These are phyloP conservation scores for Puccinia sorghi DNA, from an alignment of 1,284 basidiomycete species.

Conservation along the genomic window DNA sequence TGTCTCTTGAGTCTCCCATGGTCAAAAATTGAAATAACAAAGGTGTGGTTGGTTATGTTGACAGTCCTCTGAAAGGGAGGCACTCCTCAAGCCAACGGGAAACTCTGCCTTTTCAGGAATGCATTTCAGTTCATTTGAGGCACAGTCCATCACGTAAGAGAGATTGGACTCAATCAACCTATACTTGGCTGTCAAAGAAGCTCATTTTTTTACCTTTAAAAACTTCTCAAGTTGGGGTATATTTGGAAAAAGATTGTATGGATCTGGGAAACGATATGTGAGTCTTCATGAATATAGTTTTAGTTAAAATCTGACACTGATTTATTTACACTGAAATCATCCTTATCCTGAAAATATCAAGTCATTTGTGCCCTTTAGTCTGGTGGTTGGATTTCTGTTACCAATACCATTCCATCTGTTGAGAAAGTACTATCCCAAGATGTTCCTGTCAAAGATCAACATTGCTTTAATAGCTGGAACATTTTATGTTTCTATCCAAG, in stretches of 20 bases:
- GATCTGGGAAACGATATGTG: constrained; percentile 42
- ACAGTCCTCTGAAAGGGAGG: constrained; percentile 42
- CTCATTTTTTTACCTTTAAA: not conserved
- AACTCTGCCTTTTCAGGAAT: constrained; percentile 43
- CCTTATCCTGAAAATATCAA: not conserved
- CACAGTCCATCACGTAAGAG: constrained; percentile 44
- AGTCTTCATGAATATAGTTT: not conserved
- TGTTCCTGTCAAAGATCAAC: constrained; percentile 32
- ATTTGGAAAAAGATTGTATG: constrained; percentile 43
- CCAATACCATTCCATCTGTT: constrained; percentile 40
- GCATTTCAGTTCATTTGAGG: constrained; percentile 47
- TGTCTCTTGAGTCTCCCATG: not conserved
- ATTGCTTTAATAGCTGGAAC: constrained; percentile 41
- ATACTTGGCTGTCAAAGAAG: not conserved
- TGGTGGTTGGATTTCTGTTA: constrained; percentile 38
- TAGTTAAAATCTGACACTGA: not conserved
- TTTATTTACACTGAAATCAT: not conserved
- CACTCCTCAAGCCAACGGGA: constrained; percentile 22
- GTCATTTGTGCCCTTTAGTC: constrained; percentile 44
- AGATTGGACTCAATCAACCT: not conserved
- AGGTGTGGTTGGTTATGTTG: not conserved
- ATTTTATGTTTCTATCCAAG: constrained; percentile 47
- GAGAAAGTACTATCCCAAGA: constrained; percentile 26
- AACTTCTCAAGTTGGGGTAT: constrained; percentile 35
- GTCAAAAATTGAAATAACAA: not conserved